These are phyloP conservation scores for Beta corolliflora DNA, from an alignment of 179 eudicot genomes.

Conservation along the genomic window DNA sequence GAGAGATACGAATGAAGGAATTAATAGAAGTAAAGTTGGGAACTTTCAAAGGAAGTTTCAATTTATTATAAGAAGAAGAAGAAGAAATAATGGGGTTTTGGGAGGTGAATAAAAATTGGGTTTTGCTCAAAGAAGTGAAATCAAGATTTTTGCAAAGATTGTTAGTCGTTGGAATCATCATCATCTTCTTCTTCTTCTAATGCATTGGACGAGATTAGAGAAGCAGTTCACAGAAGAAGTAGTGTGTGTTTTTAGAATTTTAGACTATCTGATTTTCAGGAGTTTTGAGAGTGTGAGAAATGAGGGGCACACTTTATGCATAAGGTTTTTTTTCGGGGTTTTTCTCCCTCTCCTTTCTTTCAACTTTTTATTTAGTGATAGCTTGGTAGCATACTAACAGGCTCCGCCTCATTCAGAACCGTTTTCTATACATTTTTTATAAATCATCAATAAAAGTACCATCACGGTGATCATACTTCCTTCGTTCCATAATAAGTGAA, in stretches of 20 bases:
- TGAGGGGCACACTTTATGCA: too few species aligned
- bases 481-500: too few species aligned
- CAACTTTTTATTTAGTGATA: too few species aligned
- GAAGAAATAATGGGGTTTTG: constrained; percentile 24
- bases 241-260: too few species aligned
- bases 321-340: too few species aligned
- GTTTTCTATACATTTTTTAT: too few species aligned
- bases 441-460: too few species aligned
- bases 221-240: background rate
- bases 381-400: too few species aligned
- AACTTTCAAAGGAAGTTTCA: constrained; percentile 18
- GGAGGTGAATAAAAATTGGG: background rate
- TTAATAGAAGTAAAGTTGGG: constrained; percentile 29
- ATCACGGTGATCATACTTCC: too few species aligned
- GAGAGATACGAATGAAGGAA: constrained; percentile 16
- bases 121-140: constrained; percentile 11
- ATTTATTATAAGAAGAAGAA: constrained; percentile 4
- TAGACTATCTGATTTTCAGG: background rate
- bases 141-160: constrained; percentile 23
- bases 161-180: constrained; percentile 8
- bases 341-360: too few species aligned
- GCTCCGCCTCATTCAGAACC: too few species aligned
- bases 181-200: constrained; percentile 7
- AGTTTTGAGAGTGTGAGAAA: background rate
- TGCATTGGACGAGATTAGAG: constrained; percentile 18